A percentile compares a stretch with the other conserved stretches of the same genome.
Conservation (phyloP, 164 flowering plant species). For the Aristolochia californica region DNA sequence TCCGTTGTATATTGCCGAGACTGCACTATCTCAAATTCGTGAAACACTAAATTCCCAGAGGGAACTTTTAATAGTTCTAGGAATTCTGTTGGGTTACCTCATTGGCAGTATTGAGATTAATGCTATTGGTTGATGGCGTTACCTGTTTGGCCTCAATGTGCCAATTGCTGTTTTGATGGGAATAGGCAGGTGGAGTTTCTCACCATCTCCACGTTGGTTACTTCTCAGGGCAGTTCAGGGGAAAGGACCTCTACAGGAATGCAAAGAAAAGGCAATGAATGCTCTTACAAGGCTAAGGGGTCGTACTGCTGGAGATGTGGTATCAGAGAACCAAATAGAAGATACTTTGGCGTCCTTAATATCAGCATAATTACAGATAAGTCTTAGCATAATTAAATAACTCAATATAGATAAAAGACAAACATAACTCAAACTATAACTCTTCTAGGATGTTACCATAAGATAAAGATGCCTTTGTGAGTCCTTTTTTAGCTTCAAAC, state of each 20-base stretch:
- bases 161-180: constrained; percentile 76
- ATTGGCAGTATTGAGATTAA: constrained; percentile 66
- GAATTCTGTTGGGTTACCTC: constrained; percentile 83
- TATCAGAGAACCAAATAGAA: constrained; percentile 68
- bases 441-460: no score
- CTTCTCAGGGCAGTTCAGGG: constrained; percentile 90
- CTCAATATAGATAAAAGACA: no score
- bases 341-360: constrained; percentile 64
- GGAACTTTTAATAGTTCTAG: constrained; percentile 86
- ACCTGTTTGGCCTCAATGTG: constrained; percentile 67
- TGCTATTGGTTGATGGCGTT: constrained; percentile 88
- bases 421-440: no score
- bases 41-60: constrained; percentile 85
- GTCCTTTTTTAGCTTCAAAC: no score
- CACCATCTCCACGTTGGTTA: constrained; percentile 88
- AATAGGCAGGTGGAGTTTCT: constrained; percentile 79
- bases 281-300: constrained; percentile 74
- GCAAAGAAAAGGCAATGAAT: constrained; percentile 60
- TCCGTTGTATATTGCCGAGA: constrained; percentile 94
- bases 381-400: no score
- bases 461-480: no score
- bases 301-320: constrained; percentile 55
- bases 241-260: constrained; percentile 54
- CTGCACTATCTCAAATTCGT: constrained; percentile 84
- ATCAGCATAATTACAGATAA: no score